phyloP scores from a whole-genome alignment of 164 flowering plant species.

The Houttuynia cordata region DNA sequence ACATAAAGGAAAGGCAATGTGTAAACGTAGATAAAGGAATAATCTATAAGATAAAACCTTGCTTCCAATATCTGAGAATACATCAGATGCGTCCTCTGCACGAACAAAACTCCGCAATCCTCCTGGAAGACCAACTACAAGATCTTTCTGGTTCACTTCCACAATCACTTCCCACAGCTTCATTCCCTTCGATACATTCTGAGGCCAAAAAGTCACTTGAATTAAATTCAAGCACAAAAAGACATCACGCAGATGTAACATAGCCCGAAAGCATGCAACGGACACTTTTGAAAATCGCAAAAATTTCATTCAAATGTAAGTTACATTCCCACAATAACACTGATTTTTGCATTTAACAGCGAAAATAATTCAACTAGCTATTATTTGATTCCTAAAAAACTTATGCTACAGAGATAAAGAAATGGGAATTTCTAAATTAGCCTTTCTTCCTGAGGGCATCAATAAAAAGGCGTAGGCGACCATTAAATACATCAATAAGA shows the following conservation, averaged over 20 bases:
- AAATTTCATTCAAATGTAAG: no score
- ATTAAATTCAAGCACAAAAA: background rate
- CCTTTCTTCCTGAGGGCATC: no score
- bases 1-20: background rate
- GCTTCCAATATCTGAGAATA: slow-evolving; percentile 21
- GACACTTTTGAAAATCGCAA: no score
- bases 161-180: slow-evolving; percentile 86
- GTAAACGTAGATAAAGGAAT: background rate
- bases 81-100: slow-evolving; percentile 65
- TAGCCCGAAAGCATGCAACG: background rate
- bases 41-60: slow-evolving; percentile 19
- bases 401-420: no score
- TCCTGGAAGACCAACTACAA: slow-evolving; percentile 82
- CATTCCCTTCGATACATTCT: slow-evolving; percentile 90
- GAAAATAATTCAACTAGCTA: no score
- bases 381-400: no score
- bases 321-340: no score
- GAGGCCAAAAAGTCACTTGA: background rate
- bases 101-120: slow-evolving; percentile 88
- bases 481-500: no score
- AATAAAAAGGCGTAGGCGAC: no score
- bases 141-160: slow-evolving; percentile 85
- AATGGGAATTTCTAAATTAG: no score
- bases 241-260: background rate
- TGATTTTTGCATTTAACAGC: no score